Evolutionary conservation across 129 eudicot species (phyloP).

Genomic region (Heracleum sosnowskyi): DNA sequence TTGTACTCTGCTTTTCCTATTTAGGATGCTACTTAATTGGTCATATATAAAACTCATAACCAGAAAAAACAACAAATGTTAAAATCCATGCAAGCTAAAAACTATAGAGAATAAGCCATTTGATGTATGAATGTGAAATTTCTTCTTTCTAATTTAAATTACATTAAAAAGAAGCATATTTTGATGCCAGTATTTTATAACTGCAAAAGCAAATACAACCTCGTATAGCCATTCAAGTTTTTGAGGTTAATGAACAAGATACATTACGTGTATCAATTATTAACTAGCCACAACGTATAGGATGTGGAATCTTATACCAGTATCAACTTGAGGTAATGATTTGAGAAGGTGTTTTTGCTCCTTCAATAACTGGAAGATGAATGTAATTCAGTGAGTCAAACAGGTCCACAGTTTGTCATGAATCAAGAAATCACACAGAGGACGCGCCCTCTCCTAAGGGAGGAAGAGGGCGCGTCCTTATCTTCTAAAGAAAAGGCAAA

Average conservation of each 20-base stretch:
- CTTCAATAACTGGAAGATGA: background rate
- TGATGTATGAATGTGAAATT: too few relatives aligned
- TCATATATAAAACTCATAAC: background rate
- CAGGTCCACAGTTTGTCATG: background rate
- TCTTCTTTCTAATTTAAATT: background rate
- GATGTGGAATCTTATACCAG: background rate
- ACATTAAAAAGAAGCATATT: background rate
- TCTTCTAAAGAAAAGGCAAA: too few relatives aligned
- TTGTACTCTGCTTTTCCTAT: too few relatives aligned
- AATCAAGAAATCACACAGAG: background rate
- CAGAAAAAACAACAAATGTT: background rate
- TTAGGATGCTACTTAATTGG: background rate
- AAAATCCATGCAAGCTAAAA: background rate
- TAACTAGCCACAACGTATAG: background rate
- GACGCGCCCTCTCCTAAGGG: too few relatives aligned
- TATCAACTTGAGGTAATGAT: background rate
- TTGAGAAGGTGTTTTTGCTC: slow-evolving; percentile 7
- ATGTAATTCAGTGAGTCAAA: background rate
- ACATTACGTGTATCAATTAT: background rate
- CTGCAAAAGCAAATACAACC: background rate
- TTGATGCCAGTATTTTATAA: background rate
- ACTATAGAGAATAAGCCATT: background rate
- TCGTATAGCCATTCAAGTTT: background rate
- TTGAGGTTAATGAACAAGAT: background rate
- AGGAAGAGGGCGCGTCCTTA: too few relatives aligned